These are phyloP conservation scores for Diversispora epigaea DNA, from an alignment of 192 early-diverging fungal species.

Conservation along the genomic window DNA sequence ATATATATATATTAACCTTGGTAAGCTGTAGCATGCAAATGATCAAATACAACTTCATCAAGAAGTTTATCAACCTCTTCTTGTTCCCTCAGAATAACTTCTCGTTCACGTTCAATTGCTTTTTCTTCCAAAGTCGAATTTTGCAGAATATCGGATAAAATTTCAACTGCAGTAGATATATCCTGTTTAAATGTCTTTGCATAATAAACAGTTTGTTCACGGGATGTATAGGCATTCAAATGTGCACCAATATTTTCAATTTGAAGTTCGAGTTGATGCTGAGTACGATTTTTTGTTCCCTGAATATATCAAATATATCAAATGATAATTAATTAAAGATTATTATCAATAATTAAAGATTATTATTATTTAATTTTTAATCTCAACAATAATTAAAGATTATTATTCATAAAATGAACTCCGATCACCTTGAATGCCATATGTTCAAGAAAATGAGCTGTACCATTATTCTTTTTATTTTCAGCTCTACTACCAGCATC, in stretches of 20 bases:
- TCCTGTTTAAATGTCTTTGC: conserved; percentile 91
- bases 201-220: conserved; percentile 99
- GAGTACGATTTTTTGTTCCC: conserved; percentile 85
- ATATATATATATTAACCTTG: conserved; percentile 48
- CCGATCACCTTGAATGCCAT: conserved; percentile 93
- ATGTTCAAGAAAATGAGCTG: conserved; percentile 98
- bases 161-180: conserved; percentile 84
- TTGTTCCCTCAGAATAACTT: conserved; percentile 94
- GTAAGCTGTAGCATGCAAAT: conserved; percentile 94
- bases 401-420: not conserved
- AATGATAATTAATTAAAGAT: not conserved
- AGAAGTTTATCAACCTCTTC: conserved; percentile 91
- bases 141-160: conserved; percentile 94
- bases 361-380: not conserved
- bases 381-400: not conserved
- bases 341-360: not conserved
- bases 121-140: conserved; percentile 77
- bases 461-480: conserved; percentile 83
- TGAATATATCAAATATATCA: conserved; percentile 28
- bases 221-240: conserved; percentile 97
- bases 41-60: conserved; percentile 99
- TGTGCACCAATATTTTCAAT: conserved; percentile 99
- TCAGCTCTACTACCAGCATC: conserved; percentile 87
- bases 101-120: conserved; percentile 95
- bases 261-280: conserved; percentile 88